A percentile compares a stretch with the other conserved stretches of the same genome.
phyloP scores from a whole-genome alignment of 139 green algal genomes.

The Coelastrella sp. region DNA sequence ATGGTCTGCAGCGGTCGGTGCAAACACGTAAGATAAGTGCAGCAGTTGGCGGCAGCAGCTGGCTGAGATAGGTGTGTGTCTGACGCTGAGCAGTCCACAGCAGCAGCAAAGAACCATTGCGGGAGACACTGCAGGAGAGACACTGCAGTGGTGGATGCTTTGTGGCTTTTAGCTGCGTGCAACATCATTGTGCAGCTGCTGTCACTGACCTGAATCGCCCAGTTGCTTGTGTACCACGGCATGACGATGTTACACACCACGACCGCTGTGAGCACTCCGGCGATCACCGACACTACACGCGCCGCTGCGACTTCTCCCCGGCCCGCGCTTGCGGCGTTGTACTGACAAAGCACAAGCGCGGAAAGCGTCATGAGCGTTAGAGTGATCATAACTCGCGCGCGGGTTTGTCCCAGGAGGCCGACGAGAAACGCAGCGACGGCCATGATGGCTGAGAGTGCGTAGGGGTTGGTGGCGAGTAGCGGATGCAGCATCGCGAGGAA shows the following conservation, averaged over 20 bases:
- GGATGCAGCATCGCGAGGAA: slow-evolving; percentile 54
- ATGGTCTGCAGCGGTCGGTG: background rate
- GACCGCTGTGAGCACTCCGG: slow-evolving; percentile 6
- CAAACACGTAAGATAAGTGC: background rate
- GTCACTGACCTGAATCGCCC: slow-evolving; percentile 31
- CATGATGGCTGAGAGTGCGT: slow-evolving; percentile 52
- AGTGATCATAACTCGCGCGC: background rate
- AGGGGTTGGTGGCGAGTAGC: slow-evolving; percentile 56
- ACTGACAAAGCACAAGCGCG: slow-evolving; percentile 42
- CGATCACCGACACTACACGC: slow-evolving; percentile 32
- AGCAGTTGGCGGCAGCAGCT: no score
- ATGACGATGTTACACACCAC: slow-evolving; percentile 48
- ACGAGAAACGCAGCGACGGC: slow-evolving; percentile 53
- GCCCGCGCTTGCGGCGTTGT: background rate
- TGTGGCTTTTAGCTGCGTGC: background rate
- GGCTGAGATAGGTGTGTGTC: no score
- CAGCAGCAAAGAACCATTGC: no score
- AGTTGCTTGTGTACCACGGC: slow-evolving; percentile 56
- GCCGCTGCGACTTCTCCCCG: background rate
- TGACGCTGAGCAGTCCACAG: no score
- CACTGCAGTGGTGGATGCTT: no score
- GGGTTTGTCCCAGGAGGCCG: background rate
- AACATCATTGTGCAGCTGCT: background rate
- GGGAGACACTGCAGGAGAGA: no score
- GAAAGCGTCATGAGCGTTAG: slow-evolving; percentile 52